Percentiles rank a stretch among this genome's conserved stretches.
phyloP scores from a whole-genome alignment of 345 rosid genomes.

The Gynandropsis gynandra region DNA sequence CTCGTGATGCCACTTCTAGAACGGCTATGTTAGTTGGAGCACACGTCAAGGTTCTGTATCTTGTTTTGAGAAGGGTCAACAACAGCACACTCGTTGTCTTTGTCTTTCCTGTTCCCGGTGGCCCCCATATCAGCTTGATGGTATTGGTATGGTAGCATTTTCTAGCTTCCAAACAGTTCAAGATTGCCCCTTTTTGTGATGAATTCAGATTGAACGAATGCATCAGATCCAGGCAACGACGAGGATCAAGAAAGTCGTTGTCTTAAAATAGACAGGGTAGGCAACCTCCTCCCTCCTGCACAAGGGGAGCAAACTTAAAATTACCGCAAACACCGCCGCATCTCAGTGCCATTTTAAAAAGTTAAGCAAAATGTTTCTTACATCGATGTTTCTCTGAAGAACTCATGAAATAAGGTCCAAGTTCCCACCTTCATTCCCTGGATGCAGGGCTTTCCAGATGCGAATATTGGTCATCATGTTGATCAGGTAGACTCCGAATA shows the following conservation, averaged over 20 bases:
- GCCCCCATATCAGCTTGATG: constrained; percentile 48
- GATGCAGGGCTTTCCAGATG: constrained; percentile 37
- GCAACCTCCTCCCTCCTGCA: constrained; percentile 29
- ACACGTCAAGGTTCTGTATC: constrained; percentile 38
- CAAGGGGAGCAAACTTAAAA: constrained; percentile 3
- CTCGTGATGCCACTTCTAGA: constrained; percentile 33
- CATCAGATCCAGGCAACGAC: neutral
- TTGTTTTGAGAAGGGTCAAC: constrained; percentile 26
- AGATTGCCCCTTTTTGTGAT: constrained; percentile 36
- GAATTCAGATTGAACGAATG: constrained; percentile 25
- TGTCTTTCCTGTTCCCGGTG: constrained; percentile 58
- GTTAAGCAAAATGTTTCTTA: constrained; percentile 1
- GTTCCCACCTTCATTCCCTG: constrained; percentile 18
- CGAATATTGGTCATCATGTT: constrained; percentile 40
- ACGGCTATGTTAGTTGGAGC: constrained; percentile 49
- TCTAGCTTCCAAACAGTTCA: constrained; percentile 20
- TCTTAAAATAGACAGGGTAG: constrained; percentile 23
- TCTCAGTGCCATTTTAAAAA: neutral
- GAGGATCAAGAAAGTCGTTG: neutral
- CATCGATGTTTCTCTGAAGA: constrained; percentile 23
- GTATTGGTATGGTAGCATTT: constrained; percentile 26
- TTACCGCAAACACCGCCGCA: too few relatives aligned
- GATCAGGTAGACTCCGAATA: constrained; percentile 29
- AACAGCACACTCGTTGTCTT: constrained; percentile 33
- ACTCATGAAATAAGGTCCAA: constrained; percentile 30